These are phyloP conservation scores for Fusarium nurragi DNA, from an alignment of 2,329 filamentous ascomycete species.

Conservation along the genomic window DNA sequence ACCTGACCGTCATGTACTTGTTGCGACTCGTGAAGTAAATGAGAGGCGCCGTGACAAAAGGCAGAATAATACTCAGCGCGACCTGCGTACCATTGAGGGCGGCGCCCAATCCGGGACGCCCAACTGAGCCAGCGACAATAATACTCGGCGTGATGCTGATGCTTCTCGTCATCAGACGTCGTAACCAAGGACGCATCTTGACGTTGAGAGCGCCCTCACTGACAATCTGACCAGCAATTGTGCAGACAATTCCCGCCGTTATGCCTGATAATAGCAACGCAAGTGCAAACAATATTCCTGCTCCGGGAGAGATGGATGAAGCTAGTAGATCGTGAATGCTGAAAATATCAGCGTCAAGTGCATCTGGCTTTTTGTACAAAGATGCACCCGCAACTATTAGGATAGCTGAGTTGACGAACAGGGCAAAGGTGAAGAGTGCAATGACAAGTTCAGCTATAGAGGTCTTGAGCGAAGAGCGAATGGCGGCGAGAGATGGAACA, in stretches of 20 bases:
- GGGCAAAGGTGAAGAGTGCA: conserved; percentile 82
- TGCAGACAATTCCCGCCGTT: conserved; percentile 86
- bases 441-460: conserved; percentile 75
- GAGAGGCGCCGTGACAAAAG: conserved; percentile 83
- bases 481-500: conserved; percentile 75
- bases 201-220: conserved; percentile 80
- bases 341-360: conserved; percentile 79
- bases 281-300: conserved; percentile 85
- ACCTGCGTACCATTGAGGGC: conserved; percentile 83
- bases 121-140: conserved; percentile 83
- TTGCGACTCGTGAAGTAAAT: conserved; percentile 85
- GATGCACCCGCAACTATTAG: conserved; percentile 83
- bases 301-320: conserved; percentile 73
- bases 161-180: conserved; percentile 78
- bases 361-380: conserved; percentile 70
- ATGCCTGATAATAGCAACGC: conserved; percentile 82
- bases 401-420: conserved; percentile 86
- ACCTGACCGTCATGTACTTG: conserved; percentile 78
- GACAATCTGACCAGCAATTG: conserved; percentile 90
- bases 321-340: conserved; percentile 80
- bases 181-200: conserved; percentile 72
- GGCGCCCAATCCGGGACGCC: conserved; percentile 72
- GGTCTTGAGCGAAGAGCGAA: conserved; percentile 77
- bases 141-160: conserved; percentile 86
- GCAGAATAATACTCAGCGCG: conserved; percentile 78